Evolutionary conservation across 192 early-diverging fungal genomes (phyloP), one percentile per base, ranked within the genome.

Genomic region (Chytriomyces sp.): DNA sequence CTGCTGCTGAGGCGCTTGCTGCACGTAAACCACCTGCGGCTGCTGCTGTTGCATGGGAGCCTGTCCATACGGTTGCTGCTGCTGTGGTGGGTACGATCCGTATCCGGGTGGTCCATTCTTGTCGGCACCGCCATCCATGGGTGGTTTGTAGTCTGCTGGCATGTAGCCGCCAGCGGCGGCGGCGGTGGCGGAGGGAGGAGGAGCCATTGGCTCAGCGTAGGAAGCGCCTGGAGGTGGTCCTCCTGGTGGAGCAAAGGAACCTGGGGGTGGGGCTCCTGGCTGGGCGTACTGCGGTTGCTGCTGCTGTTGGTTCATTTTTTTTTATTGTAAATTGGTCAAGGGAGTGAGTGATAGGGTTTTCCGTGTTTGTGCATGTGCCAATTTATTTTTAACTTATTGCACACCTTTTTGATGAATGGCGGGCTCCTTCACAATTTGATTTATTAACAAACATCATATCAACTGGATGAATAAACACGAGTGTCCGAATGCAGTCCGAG

Each of bases 251-350:
- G 62, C 62, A 20, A 28, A 64, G 11, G 9, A 13, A 11, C 18
- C 20, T 20, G 62, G 62, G 23, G 62, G 62, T 64, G 62, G 62
- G 23, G 23, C 62, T 64, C 23, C 23, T 26, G 62, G 62, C 23
- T 64, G 62, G 9, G 62, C 6, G 62, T 64, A 59, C 20, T 20
- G 16, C 20, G 13, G 57, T 20, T 59, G 57, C 57, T 59, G 57
- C 57, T 59, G 13, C 57, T 16, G 16, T 20, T 59, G 57, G 2
- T 16, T n/a, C 20, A 64, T 35, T 64, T 20, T 23, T 64, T 64
- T 64, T 10, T 20, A 28, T 16, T 2, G 23, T 64, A 35, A 28
- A 28, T 64, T 64, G 57, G 20, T 59, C 1, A 59, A 16, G 20
- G 20, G 57, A n/a, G 13, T 1, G 57, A 59, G 13, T 16, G 2